These are phyloP conservation scores for Debaryomycetaceae sp. DNA, from an alignment of 1,139 yeast genomes.

Conservation along the genomic window DNA sequence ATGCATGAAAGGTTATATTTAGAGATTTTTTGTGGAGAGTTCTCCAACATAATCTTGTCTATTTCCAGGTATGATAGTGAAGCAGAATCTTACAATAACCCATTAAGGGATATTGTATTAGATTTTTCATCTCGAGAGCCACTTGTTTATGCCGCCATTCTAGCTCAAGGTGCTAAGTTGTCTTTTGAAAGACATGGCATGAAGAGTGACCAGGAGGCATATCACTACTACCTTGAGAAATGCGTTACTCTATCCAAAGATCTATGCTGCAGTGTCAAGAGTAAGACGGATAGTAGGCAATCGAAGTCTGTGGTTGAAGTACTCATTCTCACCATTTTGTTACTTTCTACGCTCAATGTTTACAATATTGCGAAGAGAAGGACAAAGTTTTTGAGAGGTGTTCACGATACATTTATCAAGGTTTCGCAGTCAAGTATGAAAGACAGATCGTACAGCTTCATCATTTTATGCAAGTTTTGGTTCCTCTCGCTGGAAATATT, in stretches of 20 bases:
- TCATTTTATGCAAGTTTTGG: constrained; percentile 63
- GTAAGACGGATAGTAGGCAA: constrained; percentile 18
- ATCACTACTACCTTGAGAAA: constrained; percentile 53
- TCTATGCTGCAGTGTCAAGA: constrained; percentile 23
- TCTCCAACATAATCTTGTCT: constrained; percentile 54
- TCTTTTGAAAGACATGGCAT: constrained; percentile 32
- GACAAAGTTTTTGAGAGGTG: constrained; percentile 69
- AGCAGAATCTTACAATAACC: constrained; percentile 33
- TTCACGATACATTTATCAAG: constrained; percentile 56
- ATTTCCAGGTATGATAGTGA: constrained; percentile 41
- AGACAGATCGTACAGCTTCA: constrained; percentile 23
- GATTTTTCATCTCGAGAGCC: constrained; percentile 54
- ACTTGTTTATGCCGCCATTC: constrained; percentile 55
- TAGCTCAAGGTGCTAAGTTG: constrained; percentile 65
- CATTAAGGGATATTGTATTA: constrained; percentile 56
- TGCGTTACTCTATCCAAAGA: constrained; percentile 50
- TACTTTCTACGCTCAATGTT: constrained; percentile 64
- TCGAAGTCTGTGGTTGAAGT: constrained; percentile 53
- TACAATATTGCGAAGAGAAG: constrained; percentile 55
- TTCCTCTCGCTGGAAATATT: constrained; percentile 58
- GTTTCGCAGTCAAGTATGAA: constrained; percentile 22
- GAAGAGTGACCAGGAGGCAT: constrained; percentile 53
- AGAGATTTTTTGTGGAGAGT: constrained; percentile 50
- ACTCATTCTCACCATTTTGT: constrained; percentile 55
- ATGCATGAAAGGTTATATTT: constrained; percentile 45